These are phyloP conservation scores for Leccinum solheimii DNA, from an alignment of 1,284 basidiomycete species.

Conservation along the genomic window DNA sequence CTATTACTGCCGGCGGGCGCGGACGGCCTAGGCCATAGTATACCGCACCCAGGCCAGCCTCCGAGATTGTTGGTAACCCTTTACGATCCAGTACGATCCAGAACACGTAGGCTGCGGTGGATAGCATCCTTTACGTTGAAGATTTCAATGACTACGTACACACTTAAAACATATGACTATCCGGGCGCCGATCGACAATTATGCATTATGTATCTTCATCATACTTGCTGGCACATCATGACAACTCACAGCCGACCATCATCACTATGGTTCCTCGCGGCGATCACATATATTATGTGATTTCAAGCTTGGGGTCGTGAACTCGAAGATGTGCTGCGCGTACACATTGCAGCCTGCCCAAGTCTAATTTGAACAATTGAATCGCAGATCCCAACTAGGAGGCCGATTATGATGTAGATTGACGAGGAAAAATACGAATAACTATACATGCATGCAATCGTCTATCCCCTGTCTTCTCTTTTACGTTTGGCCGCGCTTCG, in stretches of 20 bases:
- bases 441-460: not conserved
- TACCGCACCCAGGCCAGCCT: not conserved
- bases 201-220: too few relatives aligned
- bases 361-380: not conserved
- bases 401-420: not conserved
- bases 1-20: not conserved
- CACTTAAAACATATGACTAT: too few relatives aligned
- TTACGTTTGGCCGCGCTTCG: not conserved
- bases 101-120: not conserved
- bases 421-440: constrained; percentile 9
- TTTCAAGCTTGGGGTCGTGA: not conserved
- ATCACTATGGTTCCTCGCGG: not conserved
- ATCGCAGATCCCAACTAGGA: not conserved
- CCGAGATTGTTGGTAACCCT: not conserved
- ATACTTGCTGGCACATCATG: too few relatives aligned
- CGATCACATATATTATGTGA: not conserved
- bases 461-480: not conserved
- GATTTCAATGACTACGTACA: not conserved
- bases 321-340: not conserved
- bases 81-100: not conserved
- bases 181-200: too few relatives aligned
- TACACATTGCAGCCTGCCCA: not conserved
- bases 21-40: not conserved
- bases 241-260: not conserved
- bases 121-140: not conserved